These are phyloP conservation scores for Puccinia coronata DNA, from an alignment of 1,284 basidiomycete species.

Conservation along the genomic window DNA sequence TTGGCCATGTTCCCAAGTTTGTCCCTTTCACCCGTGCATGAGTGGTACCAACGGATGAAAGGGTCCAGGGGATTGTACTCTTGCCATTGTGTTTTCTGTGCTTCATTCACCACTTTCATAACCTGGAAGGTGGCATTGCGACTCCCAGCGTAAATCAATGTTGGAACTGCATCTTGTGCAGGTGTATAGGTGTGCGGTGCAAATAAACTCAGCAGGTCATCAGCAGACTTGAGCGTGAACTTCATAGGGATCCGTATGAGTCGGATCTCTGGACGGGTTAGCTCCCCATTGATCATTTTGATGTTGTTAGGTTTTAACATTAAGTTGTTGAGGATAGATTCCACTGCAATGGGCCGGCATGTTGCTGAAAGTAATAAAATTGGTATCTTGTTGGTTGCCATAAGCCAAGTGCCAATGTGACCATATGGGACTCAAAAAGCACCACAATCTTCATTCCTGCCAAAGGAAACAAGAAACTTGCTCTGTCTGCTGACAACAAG, in stretches of 20 bases:
- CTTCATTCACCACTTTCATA: no score
- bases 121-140: not conserved
- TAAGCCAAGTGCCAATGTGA: not conserved
- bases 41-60: not conserved
- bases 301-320: not conserved
- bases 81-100: not conserved
- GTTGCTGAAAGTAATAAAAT: not conserved
- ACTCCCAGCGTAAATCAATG: not conserved
- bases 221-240: not conserved
- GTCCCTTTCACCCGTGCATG: no score
- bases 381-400: not conserved
- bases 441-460: not conserved
- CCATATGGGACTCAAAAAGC: not conserved
- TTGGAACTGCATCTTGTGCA: not conserved
- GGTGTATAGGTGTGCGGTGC: not conserved
- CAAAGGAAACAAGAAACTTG: not conserved
- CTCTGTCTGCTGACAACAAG: not conserved
- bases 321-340: not conserved
- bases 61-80: not conserved
- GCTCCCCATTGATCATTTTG: not conserved
- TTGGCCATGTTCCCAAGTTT: not conserved
- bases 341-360: not conserved
- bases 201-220: not conserved
- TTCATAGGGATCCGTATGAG: not conserved
- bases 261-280: not conserved